Percentiles rank a stretch among this genome's conserved stretches.
Conservation (phyloP, 305 asterid genomes). For the Coffea humblotiana region DNA sequence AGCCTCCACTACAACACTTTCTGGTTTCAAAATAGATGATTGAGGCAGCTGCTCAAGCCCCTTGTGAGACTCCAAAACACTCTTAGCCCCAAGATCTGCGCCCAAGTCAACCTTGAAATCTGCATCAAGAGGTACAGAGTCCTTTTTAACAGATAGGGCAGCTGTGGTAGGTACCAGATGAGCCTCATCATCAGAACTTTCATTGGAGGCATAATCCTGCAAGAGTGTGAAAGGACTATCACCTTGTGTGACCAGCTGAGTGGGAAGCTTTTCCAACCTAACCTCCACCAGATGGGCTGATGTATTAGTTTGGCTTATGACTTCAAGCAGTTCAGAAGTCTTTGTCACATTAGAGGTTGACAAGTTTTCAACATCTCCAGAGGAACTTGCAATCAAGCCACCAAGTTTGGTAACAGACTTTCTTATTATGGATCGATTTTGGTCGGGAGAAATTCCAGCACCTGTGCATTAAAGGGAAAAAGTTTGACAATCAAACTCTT, state of each 20-base stretch:
- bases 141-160: constrained; percentile 28
- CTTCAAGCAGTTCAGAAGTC: constrained; percentile 28
- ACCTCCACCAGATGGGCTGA: constrained; percentile 30
- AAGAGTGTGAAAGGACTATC: constrained; percentile 51
- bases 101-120: constrained; percentile 25
- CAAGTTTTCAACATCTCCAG: constrained; percentile 23
- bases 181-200: constrained; percentile 45
- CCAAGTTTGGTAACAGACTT: constrained; percentile 33
- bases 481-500: background rate
- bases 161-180: constrained; percentile 20
- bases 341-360: constrained; percentile 26
- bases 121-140: constrained; percentile 29
- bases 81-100: constrained; percentile 27
- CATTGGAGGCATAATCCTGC: constrained; percentile 61
- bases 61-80: constrained; percentile 26
- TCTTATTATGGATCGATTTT: constrained; percentile 21
- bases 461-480: constrained; percentile 35
- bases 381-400: constrained; percentile 27
- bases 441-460: constrained; percentile 28
- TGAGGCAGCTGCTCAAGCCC: constrained; percentile 15
- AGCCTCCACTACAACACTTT: constrained; percentile 26
- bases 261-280: constrained; percentile 39
- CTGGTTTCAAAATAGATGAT: constrained; percentile 27
- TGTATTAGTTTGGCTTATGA: constrained; percentile 28
- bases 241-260: constrained; percentile 36